Conservation (phyloP, 176 grass and related monocot genomes). For the Eragrostis curvula region DNA sequence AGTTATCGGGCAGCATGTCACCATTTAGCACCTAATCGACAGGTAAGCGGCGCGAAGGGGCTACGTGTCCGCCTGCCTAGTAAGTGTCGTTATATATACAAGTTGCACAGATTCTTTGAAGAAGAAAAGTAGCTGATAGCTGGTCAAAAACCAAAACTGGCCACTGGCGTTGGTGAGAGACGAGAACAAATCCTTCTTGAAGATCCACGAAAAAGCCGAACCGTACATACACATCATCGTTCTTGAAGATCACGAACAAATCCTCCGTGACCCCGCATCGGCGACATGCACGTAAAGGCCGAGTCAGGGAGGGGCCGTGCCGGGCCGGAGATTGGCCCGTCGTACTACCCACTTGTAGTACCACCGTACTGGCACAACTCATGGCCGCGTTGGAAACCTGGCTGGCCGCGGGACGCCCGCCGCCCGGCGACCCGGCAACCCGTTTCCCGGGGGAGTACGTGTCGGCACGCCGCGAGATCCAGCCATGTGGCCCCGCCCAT, state of each 20-base stretch:
- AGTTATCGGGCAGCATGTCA: no score
- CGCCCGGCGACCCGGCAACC: slow-evolving; percentile 8
- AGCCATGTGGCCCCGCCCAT: not conserved
- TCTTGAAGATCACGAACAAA: not conserved
- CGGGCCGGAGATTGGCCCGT: not conserved
- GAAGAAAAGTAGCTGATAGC: not conserved
- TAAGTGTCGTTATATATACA: not conserved
- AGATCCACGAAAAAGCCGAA: not conserved
- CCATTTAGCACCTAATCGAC: not conserved
- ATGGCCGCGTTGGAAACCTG: not conserved
- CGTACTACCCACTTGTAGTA: not conserved
- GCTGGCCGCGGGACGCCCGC: not conserved
- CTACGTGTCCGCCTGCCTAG: not conserved
- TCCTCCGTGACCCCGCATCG: not conserved
- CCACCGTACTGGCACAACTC: not conserved
- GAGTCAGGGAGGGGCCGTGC: not conserved
- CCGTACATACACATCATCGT: not conserved
- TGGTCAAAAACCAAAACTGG: not conserved
- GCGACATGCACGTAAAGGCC: not conserved
- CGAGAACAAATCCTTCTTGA: not conserved
- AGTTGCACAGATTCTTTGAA: not conserved
- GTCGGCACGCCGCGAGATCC: slow-evolving; percentile 30
- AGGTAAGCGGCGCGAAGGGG: not conserved
- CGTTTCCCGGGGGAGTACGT: slow-evolving; percentile 5
- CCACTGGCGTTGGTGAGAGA: not conserved